Base-by-base conservation (phyloP, 371 early-diverging fungal genomes). In the Vairimorpha ceranae region DNA sequence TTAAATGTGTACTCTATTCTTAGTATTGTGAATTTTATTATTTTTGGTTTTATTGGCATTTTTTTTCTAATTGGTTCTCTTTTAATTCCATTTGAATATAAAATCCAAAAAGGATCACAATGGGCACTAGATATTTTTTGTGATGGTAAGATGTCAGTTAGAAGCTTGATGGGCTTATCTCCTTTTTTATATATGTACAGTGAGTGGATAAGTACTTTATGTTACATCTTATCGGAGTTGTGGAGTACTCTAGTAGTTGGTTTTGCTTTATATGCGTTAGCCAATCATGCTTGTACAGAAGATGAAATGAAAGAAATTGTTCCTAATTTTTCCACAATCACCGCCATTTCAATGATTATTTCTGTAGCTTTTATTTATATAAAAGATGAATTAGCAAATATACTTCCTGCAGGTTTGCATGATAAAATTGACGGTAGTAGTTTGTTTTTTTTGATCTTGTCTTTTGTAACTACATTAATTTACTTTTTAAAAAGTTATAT, bases 181-280 rank as follows among this genome's bases (percentile, higher is more conserved):
- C 52, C 65, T 33, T n/a, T 72, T 17, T 59, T 79, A 27, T 70
- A 79, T n/a, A 81, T 74, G 0, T 41, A 74, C 38, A 77, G 73
- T 59, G 70, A 69, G 52, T 82, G 82, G 82, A 77, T 79, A 65
- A 74, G 72, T 33, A 75, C 82, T 32, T 70, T 82, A n/a, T 59
- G 67, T 2, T 82, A 72, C 63, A 59, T 78, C 2, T 30, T 71
- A 33, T 76, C 79, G 6, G 82, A 82, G 41, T 60, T 79, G 29
- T 82, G 73, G 71, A 80, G 82, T 36, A 68, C 75, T 33, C 25
- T 82, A 0, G 71, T 82, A 36, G 54, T 76, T 2, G 80, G 79
- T 1, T 70, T 72, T 19, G 64, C 77, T 51, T 80, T 82, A 72
- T 73, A 70, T 25, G 56, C 78, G 4, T 72, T 79, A 45, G 68